These are phyloP conservation scores for Massospora cicadina DNA, from an alignment of 371 early-diverging fungal species.

Conservation along the genomic window DNA sequence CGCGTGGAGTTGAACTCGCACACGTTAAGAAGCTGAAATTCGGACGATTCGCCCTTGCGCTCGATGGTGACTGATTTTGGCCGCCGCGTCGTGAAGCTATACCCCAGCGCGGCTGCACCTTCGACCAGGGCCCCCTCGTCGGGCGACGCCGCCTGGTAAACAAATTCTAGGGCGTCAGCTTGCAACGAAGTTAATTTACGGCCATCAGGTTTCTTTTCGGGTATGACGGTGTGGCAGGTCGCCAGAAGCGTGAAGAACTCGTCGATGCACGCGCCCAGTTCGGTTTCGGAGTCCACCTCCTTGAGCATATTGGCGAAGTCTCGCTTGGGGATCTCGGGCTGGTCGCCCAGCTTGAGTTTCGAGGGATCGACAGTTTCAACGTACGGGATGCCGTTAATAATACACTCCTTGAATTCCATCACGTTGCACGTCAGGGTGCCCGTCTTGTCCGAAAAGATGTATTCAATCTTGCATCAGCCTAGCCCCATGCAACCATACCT, in stretches of 20 bases:
- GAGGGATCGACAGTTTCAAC: constrained; percentile 54
- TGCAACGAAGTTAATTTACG: too few species aligned
- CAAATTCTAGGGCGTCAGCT: constrained; percentile 22
- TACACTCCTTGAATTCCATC: constrained; percentile 83
- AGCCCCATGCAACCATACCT: constrained; percentile 20
- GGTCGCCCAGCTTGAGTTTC: constrained; percentile 17
- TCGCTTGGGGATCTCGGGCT: constrained; percentile 2
- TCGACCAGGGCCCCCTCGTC: constrained; percentile 82
- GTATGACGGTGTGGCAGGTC: constrained; percentile 93
- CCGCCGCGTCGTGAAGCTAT: constrained; percentile 53
- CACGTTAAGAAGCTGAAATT: constrained; percentile 80
- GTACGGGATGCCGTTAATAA: constrained; percentile 59
- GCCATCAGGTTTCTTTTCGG: constrained; percentile 32
- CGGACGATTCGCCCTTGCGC: constrained; percentile 37
- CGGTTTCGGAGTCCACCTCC: neutral
- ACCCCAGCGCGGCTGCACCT: constrained; percentile 48
- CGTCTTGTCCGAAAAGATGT: constrained; percentile 79
- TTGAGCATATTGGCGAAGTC: constrained; percentile 4
- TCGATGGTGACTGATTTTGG: constrained; percentile 69
- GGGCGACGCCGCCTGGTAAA: constrained; percentile 79
- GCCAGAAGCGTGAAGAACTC: constrained; percentile 72
- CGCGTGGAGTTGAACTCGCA: constrained; percentile 95
- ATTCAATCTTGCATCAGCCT: constrained; percentile 32
- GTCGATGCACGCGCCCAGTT: constrained; percentile 3
- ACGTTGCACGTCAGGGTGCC: constrained; percentile 93